Percentiles rank a stretch among this genome's conserved stretches.
These are phyloP conservation scores for Phaeosphaeria sp. DNA, from an alignment of 2,329 filamentous ascomycete genomes.

Conservation along the genomic window DNA sequence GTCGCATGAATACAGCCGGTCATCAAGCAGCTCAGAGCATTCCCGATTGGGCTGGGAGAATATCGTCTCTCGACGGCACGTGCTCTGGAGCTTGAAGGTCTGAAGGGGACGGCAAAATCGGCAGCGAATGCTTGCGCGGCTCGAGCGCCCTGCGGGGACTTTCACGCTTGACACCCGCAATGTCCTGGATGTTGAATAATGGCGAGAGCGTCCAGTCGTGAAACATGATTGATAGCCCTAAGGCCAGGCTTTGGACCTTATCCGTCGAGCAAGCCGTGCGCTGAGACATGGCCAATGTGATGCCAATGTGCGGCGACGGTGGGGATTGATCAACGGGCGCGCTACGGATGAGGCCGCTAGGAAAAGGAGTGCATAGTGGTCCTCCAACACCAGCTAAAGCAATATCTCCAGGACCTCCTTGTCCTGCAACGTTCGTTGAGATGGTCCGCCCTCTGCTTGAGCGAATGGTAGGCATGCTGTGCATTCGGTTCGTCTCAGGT, in stretches of 20 bases:
- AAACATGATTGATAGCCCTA: constrained; percentile 17
- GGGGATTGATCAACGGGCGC: constrained; percentile 19
- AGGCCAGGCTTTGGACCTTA: constrained; percentile 15
- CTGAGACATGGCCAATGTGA: constrained; percentile 37
- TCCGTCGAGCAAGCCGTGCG: constrained; percentile 19
- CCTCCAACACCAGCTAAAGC: not conserved
- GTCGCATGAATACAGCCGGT: not conserved
- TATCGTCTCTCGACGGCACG: not conserved
- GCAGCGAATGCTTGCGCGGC: constrained; percentile 1
- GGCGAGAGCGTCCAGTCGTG: constrained; percentile 19
- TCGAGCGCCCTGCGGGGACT: not conserved
- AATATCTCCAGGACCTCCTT: constrained; percentile 2
- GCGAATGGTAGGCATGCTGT: not conserved
- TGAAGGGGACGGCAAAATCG: constrained; percentile 18
- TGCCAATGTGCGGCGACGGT: constrained; percentile 13
- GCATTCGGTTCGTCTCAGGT: not conserved
- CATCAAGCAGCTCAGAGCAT: constrained; percentile 5
- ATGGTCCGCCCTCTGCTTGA: not conserved
- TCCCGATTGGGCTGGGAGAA: constrained; percentile 3
- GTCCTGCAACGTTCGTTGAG: constrained; percentile 3
- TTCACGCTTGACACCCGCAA: not conserved
- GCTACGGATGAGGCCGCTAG: constrained; percentile 8
- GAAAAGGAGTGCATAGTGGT: constrained; percentile 11
- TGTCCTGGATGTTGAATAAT: constrained; percentile 6
- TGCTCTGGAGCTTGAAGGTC: constrained; percentile 10